phyloP scores from a whole-genome alignment of 257 asterid species.

The Voacanga thouarsii region DNA sequence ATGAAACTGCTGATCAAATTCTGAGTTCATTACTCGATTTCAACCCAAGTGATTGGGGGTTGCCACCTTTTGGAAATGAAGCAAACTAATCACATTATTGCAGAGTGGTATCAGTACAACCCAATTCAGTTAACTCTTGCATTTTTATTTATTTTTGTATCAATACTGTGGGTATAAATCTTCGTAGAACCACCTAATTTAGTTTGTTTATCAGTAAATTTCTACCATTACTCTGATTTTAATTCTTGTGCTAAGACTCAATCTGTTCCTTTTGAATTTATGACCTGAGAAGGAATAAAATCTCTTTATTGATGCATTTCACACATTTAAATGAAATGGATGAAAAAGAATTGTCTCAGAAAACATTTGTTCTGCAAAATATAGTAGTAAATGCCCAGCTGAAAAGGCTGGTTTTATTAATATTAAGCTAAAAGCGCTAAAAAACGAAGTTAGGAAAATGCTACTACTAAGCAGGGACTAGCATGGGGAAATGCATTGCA shows the following conservation, averaged over 20 bases:
- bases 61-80: constrained; percentile 57
- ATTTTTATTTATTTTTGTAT: not conserved
- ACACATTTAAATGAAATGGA: not conserved
- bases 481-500: not conserved
- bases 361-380: not conserved
- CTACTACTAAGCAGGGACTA: not conserved
- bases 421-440: not conserved
- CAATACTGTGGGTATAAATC: not conserved
- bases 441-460: not conserved
- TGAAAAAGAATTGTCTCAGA: not conserved
- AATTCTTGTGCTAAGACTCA: not conserved
- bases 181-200: not conserved
- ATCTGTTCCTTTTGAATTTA: not conserved
- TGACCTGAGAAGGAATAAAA: not conserved
- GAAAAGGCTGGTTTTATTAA: not conserved
- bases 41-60: constrained; percentile 72
- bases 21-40: constrained; percentile 73
- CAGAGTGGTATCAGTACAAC: not conserved
- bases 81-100: constrained; percentile 26
- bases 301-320: not conserved
- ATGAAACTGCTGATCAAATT: constrained; percentile 67
- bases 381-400: not conserved
- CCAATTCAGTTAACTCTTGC: not conserved
- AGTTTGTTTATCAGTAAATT: not conserved
- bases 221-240: not conserved